These are phyloP conservation scores for Camellia granthamiana DNA, from an alignment of 148 eudicot species.

Conservation along the genomic window DNA sequence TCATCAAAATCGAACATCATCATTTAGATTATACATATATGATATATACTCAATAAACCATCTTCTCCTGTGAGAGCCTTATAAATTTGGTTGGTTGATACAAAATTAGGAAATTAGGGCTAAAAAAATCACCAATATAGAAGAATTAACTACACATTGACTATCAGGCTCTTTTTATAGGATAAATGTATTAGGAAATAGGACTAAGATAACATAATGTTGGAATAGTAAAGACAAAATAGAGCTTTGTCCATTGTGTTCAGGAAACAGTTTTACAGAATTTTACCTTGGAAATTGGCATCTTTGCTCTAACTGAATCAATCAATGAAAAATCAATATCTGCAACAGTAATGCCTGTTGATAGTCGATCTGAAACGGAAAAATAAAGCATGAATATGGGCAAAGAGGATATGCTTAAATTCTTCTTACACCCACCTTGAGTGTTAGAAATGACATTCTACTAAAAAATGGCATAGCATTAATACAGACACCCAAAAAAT, in stretches of 20 bases:
- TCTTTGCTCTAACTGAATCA: slow-evolving; percentile 77
- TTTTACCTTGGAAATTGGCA: slow-evolving; percentile 80
- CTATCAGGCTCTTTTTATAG: not conserved
- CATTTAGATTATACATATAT: not conserved
- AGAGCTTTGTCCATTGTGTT: not conserved
- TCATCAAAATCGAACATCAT: not conserved
- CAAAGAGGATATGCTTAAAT: slow-evolving; percentile 4
- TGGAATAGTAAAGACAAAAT: not conserved
- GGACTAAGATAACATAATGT: not conserved
- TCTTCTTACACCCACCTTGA: not conserved
- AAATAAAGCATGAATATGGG: not conserved
- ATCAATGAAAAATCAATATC: slow-evolving; percentile 75
- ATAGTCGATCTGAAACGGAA: slow-evolving; percentile 55
- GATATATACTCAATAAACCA: not conserved
- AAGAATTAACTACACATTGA: not conserved
- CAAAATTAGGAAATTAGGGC: not conserved
- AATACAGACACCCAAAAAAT: not conserved
- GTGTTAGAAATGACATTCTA: not conserved
- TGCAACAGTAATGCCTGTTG: slow-evolving; percentile 87
- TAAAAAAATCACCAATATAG: not conserved
- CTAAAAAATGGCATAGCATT: not conserved
- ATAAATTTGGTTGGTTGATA: not conserved
- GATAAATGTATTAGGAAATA: too few relatives aligned
- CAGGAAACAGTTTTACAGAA: not conserved
- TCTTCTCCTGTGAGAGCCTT: not conserved